phyloP scores from a whole-genome alignment of 495 filamentous ascomycete genomes.

The Neurospora africana region DNA sequence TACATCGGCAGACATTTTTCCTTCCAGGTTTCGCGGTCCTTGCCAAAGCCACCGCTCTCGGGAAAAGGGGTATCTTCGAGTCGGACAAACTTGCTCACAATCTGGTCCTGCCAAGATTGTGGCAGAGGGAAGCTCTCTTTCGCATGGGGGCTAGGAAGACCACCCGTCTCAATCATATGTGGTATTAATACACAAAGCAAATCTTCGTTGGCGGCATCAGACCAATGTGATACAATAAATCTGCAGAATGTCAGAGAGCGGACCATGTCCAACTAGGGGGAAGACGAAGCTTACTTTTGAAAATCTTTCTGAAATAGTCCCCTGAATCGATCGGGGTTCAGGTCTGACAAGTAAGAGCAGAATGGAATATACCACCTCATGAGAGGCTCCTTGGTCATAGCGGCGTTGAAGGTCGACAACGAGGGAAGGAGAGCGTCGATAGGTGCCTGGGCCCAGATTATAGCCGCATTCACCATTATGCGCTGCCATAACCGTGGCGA shows the following conservation, averaged over 20 bases:
- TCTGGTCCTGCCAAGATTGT: slow-evolving; percentile 57
- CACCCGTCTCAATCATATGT: slow-evolving; percentile 48
- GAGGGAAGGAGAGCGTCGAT: slow-evolving; percentile 67
- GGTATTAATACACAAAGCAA: slow-evolving; percentile 61
- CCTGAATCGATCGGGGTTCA: slow-evolving; percentile 66
- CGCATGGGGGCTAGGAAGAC: slow-evolving; percentile 33
- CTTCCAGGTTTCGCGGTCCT: slow-evolving; percentile 42
- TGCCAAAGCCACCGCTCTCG: slow-evolving; percentile 40
- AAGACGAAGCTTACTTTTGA: slow-evolving; percentile 45
- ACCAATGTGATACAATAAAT: slow-evolving; percentile 67
- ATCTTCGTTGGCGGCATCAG: slow-evolving; percentile 47
- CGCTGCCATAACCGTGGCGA: slow-evolving; percentile 41
- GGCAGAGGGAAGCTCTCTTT: slow-evolving; percentile 51
- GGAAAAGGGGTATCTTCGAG: slow-evolving; percentile 46
- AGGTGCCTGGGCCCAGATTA: slow-evolving; percentile 64
- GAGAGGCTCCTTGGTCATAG: slow-evolving; percentile 51
- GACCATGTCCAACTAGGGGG: not conserved
- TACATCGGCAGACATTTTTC: slow-evolving; percentile 46
- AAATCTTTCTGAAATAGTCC: slow-evolving; percentile 69
- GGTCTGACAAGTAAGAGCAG: slow-evolving; percentile 64
- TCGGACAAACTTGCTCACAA: slow-evolving; percentile 51
- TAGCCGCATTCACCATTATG: slow-evolving; percentile 51
- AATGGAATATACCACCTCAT: slow-evolving; percentile 69
- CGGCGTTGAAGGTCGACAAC: slow-evolving; percentile 49
- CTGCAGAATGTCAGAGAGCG: slow-evolving; percentile 29